Conservation (phyloP, 148 eudicot genomes). For the Suaeda aralocaspica region DNA sequence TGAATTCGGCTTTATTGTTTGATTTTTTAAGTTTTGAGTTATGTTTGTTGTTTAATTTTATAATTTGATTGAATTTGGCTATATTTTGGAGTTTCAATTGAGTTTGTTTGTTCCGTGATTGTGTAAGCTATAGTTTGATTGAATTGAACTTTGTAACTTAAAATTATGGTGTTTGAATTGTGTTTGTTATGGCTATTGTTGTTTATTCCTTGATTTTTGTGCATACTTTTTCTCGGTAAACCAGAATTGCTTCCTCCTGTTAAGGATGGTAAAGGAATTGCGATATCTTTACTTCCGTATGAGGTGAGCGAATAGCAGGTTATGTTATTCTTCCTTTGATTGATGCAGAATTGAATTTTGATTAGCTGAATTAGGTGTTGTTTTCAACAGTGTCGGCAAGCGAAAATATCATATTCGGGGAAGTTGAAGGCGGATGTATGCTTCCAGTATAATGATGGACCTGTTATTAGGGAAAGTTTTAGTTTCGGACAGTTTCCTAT, state of each 20-base stretch:
- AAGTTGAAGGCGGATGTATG: constrained; percentile 49
- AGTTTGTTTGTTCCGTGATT: neutral
- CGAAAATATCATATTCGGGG: constrained; percentile 67
- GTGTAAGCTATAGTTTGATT: no score
- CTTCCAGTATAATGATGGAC: constrained; percentile 59
- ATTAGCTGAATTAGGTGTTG: neutral
- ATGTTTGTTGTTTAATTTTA: neutral
- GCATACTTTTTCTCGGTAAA: constrained; percentile 55
- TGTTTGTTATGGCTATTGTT: neutral
- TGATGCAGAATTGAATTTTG: no score
- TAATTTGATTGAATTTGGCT: no score
- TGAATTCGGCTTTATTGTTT: no score
- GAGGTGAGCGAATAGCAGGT: constrained; percentile 52
- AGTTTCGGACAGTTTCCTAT: constrained; percentile 74
- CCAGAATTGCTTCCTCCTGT: constrained; percentile 49
- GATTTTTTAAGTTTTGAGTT: neutral
- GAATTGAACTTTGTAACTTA: no score
- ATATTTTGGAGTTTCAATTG: neutral
- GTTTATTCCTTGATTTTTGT: constrained; percentile 55
- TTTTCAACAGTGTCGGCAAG: constrained; percentile 81
- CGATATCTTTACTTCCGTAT: constrained; percentile 46
- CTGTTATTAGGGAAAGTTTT: constrained; percentile 40
- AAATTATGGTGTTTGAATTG: neutral
- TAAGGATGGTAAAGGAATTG: constrained; percentile 37
- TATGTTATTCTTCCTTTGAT: no score